These are phyloP conservation scores for Auriculariales sp. DNA, from an alignment of 768 basidiomycete genomes.

Conservation along the genomic window DNA sequence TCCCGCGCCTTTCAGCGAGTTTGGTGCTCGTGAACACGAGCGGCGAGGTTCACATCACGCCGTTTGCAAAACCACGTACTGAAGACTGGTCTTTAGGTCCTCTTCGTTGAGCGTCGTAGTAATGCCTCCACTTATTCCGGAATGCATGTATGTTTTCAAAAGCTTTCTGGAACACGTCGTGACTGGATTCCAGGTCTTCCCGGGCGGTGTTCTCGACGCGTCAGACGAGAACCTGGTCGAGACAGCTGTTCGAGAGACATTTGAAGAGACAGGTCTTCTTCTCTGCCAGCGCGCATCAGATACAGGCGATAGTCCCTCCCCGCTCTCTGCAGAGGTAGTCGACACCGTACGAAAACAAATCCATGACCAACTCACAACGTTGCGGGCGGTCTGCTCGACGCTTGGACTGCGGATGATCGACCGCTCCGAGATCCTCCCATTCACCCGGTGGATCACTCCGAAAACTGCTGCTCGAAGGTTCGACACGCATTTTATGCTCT, in stretches of 20 bases:
- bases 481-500: slow-evolving; percentile 53
- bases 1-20: slow-evolving; percentile 52
- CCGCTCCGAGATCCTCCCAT: slow-evolving; percentile 37
- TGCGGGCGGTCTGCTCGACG: slow-evolving; percentile 36
- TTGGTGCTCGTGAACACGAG: slow-evolving; percentile 46
- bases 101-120: slow-evolving; percentile 24
- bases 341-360: slow-evolving; percentile 42
- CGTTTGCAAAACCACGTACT: too few species aligned
- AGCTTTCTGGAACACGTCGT: neutral
- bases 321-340: slow-evolving; percentile 26
- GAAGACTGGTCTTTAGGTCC: slow-evolving; percentile 55
- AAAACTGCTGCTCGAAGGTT: slow-evolving; percentile 42
- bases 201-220: slow-evolving; percentile 54
- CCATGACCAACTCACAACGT: slow-evolving; percentile 34
- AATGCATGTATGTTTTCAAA: slow-evolving; percentile 2
- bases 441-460: slow-evolving; percentile 67
- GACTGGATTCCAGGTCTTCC: slow-evolving; percentile 43
- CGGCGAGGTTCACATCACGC: too few species aligned
- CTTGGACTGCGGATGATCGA: slow-evolving; percentile 32
- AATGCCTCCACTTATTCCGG: neutral
- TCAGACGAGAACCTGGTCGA: slow-evolving; percentile 40
- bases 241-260: slow-evolving; percentile 66
- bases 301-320: too few species aligned
- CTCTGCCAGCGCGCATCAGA: slow-evolving; percentile 32
- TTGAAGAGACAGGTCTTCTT: slow-evolving; percentile 59